Evolutionary conservation across 2,329 filamentous ascomycete species (phyloP), one percentile per base, ranked within the genome.

Genomic region (Rhexocercosporidium sp.): DNA sequence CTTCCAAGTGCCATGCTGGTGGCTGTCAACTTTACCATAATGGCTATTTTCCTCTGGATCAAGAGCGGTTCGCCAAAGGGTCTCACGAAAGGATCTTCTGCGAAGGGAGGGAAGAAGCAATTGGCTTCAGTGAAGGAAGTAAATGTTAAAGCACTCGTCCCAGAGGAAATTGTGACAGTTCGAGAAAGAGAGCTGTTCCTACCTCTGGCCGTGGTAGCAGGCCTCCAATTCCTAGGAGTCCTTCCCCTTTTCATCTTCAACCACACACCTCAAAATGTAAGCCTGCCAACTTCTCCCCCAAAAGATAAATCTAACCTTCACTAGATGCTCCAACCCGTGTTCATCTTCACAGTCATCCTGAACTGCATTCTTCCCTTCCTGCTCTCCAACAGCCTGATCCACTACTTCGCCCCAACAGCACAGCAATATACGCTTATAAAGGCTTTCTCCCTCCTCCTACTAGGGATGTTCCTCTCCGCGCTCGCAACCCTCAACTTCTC

Each of bases 1-100:
- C 85, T 99, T 3, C 96, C 96, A 0, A 96, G 93, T 73, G 96
- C 96, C n/a, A 99, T 99, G 96, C 81, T 98, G 60, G 86, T 99
- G 66, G 96, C 96, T 1, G 92, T 90, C 51, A 97, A 94, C 78
- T 98, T 98, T 76, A 97, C 92, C 34, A 95, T 99, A 77, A 97
- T 95, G 84, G 93, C 95, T 5, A 95, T 98, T 73, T 90, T 90
- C 18, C 83, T 97, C n/a, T 99, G 96, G 96, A 85, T 97, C 18
- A 90, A 92, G 78, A 97, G 93, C 74, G 95, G 95, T 1, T 86
- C 73, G 22, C 74, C 72, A 14, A 51, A 29, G 11, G 47, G 47
- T 20, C 25, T 62, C 3, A 62, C 66, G 12, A 66, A 69, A 20
- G 68, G 66, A 1, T 61, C 56, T n/a, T 71, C 72, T 11, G 73